Evolutionary conservation across 2,329 filamentous ascomycete genomes (phyloP).

Genomic region (Epicoccum sorghinum): DNA sequence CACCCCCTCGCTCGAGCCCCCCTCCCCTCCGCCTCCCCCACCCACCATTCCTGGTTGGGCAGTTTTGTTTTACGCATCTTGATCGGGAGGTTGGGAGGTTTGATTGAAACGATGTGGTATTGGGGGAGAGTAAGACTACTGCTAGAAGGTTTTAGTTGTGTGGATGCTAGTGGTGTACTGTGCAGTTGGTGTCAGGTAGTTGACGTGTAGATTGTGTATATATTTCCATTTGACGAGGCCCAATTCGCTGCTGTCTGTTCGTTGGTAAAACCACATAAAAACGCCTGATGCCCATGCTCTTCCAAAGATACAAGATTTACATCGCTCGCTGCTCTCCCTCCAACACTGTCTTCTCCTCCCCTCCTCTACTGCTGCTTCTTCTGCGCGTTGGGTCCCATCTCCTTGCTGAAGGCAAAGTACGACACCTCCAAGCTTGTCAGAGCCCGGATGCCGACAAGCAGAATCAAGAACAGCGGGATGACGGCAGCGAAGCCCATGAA

Average conservation of each 20-base stretch:
- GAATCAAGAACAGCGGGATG: slow-evolving; percentile 75
- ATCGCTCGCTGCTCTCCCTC: not conserved
- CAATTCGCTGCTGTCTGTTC: slow-evolving; percentile 3
- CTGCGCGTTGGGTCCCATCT: slow-evolving; percentile 86
- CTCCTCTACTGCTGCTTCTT: slow-evolving; percentile 68
- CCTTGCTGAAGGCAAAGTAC: slow-evolving; percentile 95
- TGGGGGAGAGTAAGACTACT: too few species aligned
- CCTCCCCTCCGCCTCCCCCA: too few species aligned
- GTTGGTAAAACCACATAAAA: slow-evolving; percentile 8
- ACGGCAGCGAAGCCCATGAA: slow-evolving; percentile 83
- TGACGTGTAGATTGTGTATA: not conserved
- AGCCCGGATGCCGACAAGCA: slow-evolving; percentile 78
- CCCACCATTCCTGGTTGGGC: too few species aligned
- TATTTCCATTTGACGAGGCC: not conserved
- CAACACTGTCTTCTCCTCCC: not conserved
- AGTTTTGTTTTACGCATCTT: slow-evolving; percentile 32
- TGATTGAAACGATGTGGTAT: too few species aligned
- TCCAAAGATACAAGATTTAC: slow-evolving; percentile 21
- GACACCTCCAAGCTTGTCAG: slow-evolving; percentile 83
- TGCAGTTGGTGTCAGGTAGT: too few species aligned
- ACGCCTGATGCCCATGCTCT: slow-evolving; percentile 26
- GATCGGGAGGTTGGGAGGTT: slow-evolving; percentile 22
- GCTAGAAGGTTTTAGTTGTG: too few species aligned
- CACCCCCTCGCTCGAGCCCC: too few species aligned
- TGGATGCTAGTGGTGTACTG: not conserved